Evolutionary conservation across 2,329 filamentous ascomycete genomes (phyloP).

Genomic region (Daldinia sp.): DNA sequence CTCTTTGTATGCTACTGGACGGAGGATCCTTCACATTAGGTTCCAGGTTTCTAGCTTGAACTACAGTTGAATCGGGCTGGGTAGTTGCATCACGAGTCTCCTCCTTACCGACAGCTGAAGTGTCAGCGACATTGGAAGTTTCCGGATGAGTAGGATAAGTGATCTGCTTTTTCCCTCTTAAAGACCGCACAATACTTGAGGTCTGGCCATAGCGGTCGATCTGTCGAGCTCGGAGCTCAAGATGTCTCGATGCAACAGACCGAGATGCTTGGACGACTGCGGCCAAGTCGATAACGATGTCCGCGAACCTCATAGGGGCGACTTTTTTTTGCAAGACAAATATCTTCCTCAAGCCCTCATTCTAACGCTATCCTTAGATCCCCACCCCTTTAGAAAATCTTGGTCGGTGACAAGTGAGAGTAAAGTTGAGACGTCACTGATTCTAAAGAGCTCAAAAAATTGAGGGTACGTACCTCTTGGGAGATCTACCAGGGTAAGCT

Average conservation of each 20-base stretch:
- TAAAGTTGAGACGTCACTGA: conserved; percentile 21
- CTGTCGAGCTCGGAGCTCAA: conserved; percentile 68
- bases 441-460: conserved; percentile 35
- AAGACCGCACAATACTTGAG: conserved; percentile 57
- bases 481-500: conserved; percentile 26
- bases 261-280: conserved; percentile 77
- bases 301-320: conserved; percentile 69
- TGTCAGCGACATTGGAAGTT: background rate
- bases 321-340: conserved; percentile 25
- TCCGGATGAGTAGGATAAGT: conserved; percentile 9
- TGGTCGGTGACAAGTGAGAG: conserved; percentile 12
- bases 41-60: conserved; percentile 11
- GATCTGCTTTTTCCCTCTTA: conserved; percentile 46
- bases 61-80: conserved; percentile 14
- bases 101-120: conserved; percentile 20
- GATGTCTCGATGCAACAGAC: conserved; percentile 73
- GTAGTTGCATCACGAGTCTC: conserved; percentile 13
- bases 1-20: background rate
- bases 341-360: conserved; percentile 39
- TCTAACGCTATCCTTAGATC: conserved; percentile 20
- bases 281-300: conserved; percentile 75
- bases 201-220: conserved; percentile 63
- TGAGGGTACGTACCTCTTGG: conserved; percentile 7
- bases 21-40: conserved; percentile 4
- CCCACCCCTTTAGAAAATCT: conserved; percentile 2